Base-by-base conservation (phyloP, 2,329 filamentous ascomycete species). In the Ascosphaera pollenicola region DNA sequence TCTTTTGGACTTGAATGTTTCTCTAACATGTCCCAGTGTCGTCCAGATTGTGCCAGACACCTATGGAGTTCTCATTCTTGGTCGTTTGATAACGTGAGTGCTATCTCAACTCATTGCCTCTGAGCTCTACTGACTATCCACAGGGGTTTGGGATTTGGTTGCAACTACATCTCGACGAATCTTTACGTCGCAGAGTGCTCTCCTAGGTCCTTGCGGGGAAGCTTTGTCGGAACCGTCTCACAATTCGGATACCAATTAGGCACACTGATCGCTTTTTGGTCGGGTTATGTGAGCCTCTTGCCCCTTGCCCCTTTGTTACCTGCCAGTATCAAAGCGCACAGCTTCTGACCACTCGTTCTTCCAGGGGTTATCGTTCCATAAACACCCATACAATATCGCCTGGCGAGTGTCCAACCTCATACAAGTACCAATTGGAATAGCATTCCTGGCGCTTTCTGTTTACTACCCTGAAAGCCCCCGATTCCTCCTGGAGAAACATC, bases 181-280 rank as follows among this genome's bases (percentile, higher is more conserved):
- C 49, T 62, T 2, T 61, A 60, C 41, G 57, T 62, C 6, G 57
- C 58, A 2, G 59, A 62, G 49, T 60, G 57, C 42, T 49, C 58
- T 0, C 59, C 59, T n/a, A 49, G 50, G 15, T 48, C 48, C 18
- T 51, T 62, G 1, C 51, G 59, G 21, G 59, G 59, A 2, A 54
- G 51, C 28, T 61, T 62, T 40, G 57, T 62, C 30, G 46, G 46
- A 10, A 47, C 46, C 2, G 46, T 47, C 17, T 38, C 54, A 2
- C 59, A 62, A 46, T 60, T 62, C 37, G 58, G 58, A 15, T 62
- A 61, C 40, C 59, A 62, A 41, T 49, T 63, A 0, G 60, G 60
- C 7, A 60, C 58, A 0, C 49, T 62, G 4, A 61, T 62, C 16
- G 58, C 59, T 3, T 63, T 62, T 44, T 63, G 59, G 57, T 44